Evolutionary conservation across 495 filamentous ascomycete species (phyloP), one percentile per base, ranked within the genome.

Genomic region (Aspergillus wentii): DNA sequence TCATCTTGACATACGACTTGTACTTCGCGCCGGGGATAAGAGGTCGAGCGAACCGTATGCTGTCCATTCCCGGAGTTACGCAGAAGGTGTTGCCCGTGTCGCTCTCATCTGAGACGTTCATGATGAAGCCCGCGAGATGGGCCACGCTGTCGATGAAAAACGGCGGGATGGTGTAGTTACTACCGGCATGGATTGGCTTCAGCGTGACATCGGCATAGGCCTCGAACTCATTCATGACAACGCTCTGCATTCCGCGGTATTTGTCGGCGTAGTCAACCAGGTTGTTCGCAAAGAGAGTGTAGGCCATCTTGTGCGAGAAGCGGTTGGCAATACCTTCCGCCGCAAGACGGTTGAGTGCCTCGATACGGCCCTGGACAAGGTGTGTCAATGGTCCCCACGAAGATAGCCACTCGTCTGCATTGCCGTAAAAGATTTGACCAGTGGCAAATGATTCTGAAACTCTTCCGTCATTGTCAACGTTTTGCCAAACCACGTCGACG

Each of bases 291-390:
- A 64, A 59, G 18, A 64, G 49, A 8, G 18, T 28, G 37, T 56
- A 41, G 9, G 49, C 46, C 29, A 49, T 38, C 13, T 35, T 30
- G 14, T 32, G 41, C 0, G 36, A 41, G 20, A 62, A 44, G 1
- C 39, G 32, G 38, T 52, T 58, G 15, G 56, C 56, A 5, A 23
- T 35, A 8, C 59, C 59, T 15, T 47, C 32, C 15, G 35, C 30
- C 5, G 34, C 33, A 14, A 40, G 22, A 4, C 29, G 15, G 17
- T 65, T 57, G 6, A 80, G 68, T 8, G 61, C 40, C 18, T 78
- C 66, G 30, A 83, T 68, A 22, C 78, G 69, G 4, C 61, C 61
- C 40, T 71, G 66, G 42, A 83, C 70, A 26, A 83, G 59, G 49
- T 79, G 80, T 14, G 57, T 51, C 20, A 56, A 62, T 15, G 71